A percentile compares a stretch with the other conserved stretches of the same genome.
Conservation (phyloP, 257 asterid species). For the Solanum ossicruentum region DNA sequence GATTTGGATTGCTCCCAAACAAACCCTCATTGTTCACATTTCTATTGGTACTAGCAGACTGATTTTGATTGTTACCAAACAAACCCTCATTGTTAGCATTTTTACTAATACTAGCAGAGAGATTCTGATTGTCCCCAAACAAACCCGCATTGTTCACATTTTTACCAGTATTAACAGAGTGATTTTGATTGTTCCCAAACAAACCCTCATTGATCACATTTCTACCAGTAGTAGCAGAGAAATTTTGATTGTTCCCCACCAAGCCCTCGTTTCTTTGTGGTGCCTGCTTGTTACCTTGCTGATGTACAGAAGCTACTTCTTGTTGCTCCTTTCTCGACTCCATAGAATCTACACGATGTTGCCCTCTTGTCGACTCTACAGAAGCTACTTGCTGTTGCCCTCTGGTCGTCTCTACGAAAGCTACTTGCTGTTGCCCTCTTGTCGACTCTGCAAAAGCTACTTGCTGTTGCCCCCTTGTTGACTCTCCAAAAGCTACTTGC, state of each 20-base stretch:
- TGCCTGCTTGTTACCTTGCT: neutral
- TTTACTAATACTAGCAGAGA: conserved; percentile 10
- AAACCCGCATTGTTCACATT: neutral
- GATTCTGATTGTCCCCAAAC: neutral
- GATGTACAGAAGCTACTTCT: neutral
- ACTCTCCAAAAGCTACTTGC: conserved; percentile 11
- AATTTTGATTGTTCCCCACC: neutral
- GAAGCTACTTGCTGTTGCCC: conserved; percentile 12
- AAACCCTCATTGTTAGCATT: neutral
- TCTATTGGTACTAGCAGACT: conserved; percentile 11
- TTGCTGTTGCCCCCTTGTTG: neutral
- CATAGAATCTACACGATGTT: neutral
- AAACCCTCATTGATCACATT: neutral
- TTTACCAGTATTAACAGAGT: neutral
- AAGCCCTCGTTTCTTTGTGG: neutral
- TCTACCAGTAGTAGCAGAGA: conserved; percentile 11
- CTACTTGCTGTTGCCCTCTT: neutral
- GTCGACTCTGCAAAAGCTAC: neutral
- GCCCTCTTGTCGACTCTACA: neutral
- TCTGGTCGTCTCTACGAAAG: conserved; percentile 5
- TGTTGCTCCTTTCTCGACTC: neutral
- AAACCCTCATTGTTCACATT: neutral
- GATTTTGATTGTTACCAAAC: conserved; percentile 2
- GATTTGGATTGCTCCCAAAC: conserved; percentile 2
- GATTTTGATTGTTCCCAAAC: conserved; percentile 6